Evolutionary conservation across 495 filamentous ascomycete genomes (phyloP).

Genomic region (Aspergillus incahuasiensis): DNA sequence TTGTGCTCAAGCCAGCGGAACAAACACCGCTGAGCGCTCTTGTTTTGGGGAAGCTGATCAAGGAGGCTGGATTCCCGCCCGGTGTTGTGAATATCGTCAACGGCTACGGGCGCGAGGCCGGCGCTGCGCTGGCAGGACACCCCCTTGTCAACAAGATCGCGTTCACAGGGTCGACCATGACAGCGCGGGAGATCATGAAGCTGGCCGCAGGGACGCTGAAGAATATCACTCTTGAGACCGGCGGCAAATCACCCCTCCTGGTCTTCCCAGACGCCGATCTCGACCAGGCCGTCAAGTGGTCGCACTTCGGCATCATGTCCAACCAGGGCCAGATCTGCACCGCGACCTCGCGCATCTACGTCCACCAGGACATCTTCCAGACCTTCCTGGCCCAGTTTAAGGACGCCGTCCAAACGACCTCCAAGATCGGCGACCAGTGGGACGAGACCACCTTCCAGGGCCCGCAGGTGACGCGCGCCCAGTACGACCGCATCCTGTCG

Average conservation of each 20-base stretch:
- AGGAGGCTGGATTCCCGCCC: constrained; percentile 84
- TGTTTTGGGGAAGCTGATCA: constrained; percentile 70
- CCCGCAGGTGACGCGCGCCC: constrained; percentile 73
- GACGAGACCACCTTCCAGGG: constrained; percentile 75
- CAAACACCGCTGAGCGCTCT: constrained; percentile 84
- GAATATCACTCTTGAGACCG: constrained; percentile 90
- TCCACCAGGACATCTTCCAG: constrained; percentile 74
- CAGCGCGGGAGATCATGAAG: constrained; percentile 84
- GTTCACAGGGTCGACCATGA: constrained; percentile 82
- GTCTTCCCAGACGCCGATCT: constrained; percentile 86
- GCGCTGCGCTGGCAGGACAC: constrained; percentile 73
- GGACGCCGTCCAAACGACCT: constrained; percentile 57
- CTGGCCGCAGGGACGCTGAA: constrained; percentile 78
- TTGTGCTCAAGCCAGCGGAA: constrained; percentile 86
- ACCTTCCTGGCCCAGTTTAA: constrained; percentile 72
- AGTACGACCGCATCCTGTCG: constrained; percentile 76
- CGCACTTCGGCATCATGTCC: constrained; percentile 65
- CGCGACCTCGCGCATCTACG: constrained; percentile 79
- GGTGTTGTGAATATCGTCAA: constrained; percentile 92
- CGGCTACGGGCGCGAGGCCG: constrained; percentile 71
- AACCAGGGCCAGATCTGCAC: constrained; percentile 92
- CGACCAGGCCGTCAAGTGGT: constrained; percentile 83
- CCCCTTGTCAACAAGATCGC: constrained; percentile 80
- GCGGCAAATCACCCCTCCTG: constrained; percentile 79
- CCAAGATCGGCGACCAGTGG: constrained; percentile 71